Evolutionary conservation across 371 early-diverging fungal species (phyloP).

Genomic region (Dinochytrium kinnereticum): DNA sequence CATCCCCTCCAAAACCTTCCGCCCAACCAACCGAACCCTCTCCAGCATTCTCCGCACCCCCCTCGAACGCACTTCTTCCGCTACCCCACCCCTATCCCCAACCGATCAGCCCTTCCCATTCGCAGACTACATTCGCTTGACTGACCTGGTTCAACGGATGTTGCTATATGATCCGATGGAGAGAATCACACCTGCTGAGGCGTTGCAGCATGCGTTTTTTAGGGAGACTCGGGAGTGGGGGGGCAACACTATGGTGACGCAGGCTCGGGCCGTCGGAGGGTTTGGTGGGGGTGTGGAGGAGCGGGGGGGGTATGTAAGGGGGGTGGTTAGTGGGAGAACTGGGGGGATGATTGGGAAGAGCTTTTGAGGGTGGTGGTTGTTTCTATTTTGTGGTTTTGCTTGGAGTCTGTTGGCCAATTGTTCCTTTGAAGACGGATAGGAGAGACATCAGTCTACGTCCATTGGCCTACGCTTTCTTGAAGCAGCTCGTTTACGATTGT

Average conservation of each 20-base stretch:
- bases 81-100: neutral
- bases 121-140: constrained; percentile 22
- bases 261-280: neutral
- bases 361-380: too few species aligned
- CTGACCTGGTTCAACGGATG: constrained; percentile 87
- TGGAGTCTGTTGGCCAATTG: too few species aligned
- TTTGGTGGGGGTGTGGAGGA: too few species aligned
- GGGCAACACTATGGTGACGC: constrained; percentile 58
- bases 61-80: constrained; percentile 48
- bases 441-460: too few species aligned
- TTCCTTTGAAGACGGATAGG: too few species aligned
- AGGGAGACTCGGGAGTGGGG: constrained; percentile 61
- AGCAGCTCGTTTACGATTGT: too few species aligned
- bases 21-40: neutral
- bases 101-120: neutral
- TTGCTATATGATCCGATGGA: constrained; percentile 89
- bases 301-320: too few species aligned
- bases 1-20: constrained; percentile 9
- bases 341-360: too few species aligned
- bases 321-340: too few species aligned
- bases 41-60: neutral
- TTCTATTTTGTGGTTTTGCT: too few species aligned
- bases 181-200: constrained; percentile 85
- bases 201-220: constrained; percentile 82
- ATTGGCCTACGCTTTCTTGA: too few species aligned